phyloP scores from a whole-genome alignment of 2,329 filamentous ascomycete species.

The Tolypocladium ovalisporum region DNA sequence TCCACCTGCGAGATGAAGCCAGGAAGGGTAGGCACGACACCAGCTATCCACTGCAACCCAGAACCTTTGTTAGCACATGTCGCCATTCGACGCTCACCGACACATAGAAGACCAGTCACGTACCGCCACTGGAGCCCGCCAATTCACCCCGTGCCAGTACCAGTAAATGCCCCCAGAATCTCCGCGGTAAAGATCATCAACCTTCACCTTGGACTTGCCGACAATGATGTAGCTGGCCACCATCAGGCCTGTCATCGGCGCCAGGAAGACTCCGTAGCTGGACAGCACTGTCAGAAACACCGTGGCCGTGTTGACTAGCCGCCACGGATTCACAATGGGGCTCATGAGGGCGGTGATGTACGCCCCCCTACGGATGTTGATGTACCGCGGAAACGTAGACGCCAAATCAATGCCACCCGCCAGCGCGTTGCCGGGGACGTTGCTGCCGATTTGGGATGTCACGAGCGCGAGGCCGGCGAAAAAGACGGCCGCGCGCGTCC shows the following conservation, averaged over 20 bases:
- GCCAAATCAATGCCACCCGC: slow-evolving; percentile 28
- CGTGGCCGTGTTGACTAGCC: slow-evolving; percentile 24
- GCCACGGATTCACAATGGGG: slow-evolving; percentile 26
- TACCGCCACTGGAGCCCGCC: slow-evolving; percentile 27
- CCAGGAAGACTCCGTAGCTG: slow-evolving; percentile 25
- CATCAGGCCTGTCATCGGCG: slow-evolving; percentile 29
- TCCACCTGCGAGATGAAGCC: slow-evolving; percentile 31
- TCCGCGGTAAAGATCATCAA: slow-evolving; percentile 23
- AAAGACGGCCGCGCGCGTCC: slow-evolving; percentile 24
- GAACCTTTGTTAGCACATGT: not conserved
- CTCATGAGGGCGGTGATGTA: slow-evolving; percentile 24
- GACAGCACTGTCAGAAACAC: slow-evolving; percentile 24
- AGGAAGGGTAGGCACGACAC: slow-evolving; percentile 27
- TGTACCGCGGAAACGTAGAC: slow-evolving; percentile 22
- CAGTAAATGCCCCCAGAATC: slow-evolving; percentile 24
- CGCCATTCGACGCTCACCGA: not conserved
- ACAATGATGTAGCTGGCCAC: slow-evolving; percentile 23
- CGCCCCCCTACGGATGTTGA: slow-evolving; percentile 27
- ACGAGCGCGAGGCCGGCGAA: slow-evolving; percentile 25
- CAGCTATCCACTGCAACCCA: slow-evolving; percentile 23
- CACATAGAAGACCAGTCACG: slow-evolving; percentile 5
- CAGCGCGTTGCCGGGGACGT: slow-evolving; percentile 24
- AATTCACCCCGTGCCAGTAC: slow-evolving; percentile 28
- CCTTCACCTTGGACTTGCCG: slow-evolving; percentile 20
- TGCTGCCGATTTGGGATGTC: slow-evolving; percentile 25